Base-by-base conservation (phyloP, 352 stramenopile genomes). In the Phytophthora brassicae region DNA sequence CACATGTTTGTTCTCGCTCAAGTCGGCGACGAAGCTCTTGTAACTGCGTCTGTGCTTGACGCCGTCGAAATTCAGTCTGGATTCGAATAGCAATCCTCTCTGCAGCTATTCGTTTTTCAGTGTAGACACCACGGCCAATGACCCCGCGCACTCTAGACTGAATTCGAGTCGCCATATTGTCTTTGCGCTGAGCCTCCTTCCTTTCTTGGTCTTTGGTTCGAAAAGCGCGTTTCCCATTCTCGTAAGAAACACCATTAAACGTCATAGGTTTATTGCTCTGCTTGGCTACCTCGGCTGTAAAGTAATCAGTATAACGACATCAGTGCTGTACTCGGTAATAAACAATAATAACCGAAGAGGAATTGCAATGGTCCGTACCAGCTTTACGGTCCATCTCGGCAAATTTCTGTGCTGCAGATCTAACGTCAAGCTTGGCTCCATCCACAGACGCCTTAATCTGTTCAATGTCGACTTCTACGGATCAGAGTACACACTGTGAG, bases 401-500 rank as follows among this genome's bases (percentile, higher is more conserved):
- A 56, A 89, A 88, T 41, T 81, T 84, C 41, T 85, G 73, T 3
- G 80, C 75, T 39, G 80, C 77, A 11, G 75, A 84, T 38, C 69
- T 72, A 20, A 86, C 69, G 8, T 84, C 80, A 6, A 84, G 56
- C 29, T 77, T 79, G 31, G 66, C 68, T 11, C 62, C 65, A 28
- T 89, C 80, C 1, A 89, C 74, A 16, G 77, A 77, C 0, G 72
- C 63, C 53, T 86, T 87, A 51, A 89, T 83, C 29, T 86, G 70
- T 13, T 79, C 68, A 43, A 89, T 64, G 41, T 84, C 74, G 14
- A 73, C 54, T n/a, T 83, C 79, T 84, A 57, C 22, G 49, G 3
- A 36, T 4, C 8, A 31, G 4, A 31, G 26, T 31, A 33, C 23
- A 64, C 14, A 7, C 24, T 50, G 17, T 24, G 33, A n/a, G n/a